phyloP scores from a whole-genome alignment of 1,139 yeast species.

The Suhomyces bribrorum region DNA sequence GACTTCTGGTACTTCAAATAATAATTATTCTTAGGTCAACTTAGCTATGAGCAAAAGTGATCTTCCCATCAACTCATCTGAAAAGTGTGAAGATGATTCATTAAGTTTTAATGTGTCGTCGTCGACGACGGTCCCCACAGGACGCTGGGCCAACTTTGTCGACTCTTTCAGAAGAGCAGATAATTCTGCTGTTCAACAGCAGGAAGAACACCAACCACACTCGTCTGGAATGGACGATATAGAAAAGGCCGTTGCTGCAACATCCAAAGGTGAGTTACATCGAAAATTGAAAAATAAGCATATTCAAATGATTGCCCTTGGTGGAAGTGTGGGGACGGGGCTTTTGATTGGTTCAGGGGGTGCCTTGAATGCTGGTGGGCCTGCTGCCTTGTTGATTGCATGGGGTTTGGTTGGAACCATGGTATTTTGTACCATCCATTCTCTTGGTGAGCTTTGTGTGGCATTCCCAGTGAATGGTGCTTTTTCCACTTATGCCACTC shows the following conservation, averaged over 20 bases:
- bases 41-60: neutral
- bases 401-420: slow-evolving; percentile 53
- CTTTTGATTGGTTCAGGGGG: slow-evolving; percentile 75
- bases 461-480: slow-evolving; percentile 65
- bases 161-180: slow-evolving; percentile 18
- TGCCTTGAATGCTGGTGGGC: slow-evolving; percentile 73
- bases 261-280: slow-evolving; percentile 40
- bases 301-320: slow-evolving; percentile 48
- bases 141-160: slow-evolving; percentile 13
- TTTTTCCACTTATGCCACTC: slow-evolving; percentile 54
- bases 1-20: too few species aligned
- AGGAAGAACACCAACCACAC: too few species aligned
- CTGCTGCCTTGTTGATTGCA: slow-evolving; percentile 73
- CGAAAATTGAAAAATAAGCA: slow-evolving; percentile 42
- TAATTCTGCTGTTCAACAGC: neutral
- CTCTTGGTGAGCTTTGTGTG: slow-evolving; percentile 63
- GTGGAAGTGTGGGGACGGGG: slow-evolving; percentile 44
- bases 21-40: neutral
- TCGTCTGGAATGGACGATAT: slow-evolving; percentile 29
- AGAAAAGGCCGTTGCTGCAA: slow-evolving; percentile 40
- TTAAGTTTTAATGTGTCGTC: slow-evolving; percentile 5
- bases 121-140: neutral
- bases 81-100: slow-evolving; percentile 7
- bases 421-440: slow-evolving; percentile 55
- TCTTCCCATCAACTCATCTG: neutral